These are phyloP conservation scores for Pleurotus platypus DNA, from an alignment of 768 basidiomycete species.

Conservation along the genomic window DNA sequence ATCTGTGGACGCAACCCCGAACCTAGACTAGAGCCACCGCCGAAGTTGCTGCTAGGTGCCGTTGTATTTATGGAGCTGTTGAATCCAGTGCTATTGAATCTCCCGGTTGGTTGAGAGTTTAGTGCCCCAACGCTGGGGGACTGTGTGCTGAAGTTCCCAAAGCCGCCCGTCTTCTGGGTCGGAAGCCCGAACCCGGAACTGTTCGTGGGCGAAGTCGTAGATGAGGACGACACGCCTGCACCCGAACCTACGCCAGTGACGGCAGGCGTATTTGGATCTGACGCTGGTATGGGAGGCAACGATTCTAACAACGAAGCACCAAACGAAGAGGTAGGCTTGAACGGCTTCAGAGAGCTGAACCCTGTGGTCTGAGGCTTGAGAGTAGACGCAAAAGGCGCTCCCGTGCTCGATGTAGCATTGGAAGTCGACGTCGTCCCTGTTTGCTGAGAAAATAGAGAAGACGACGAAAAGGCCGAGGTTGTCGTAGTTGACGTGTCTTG, in stretches of 20 bases:
- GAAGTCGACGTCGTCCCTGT: slow-evolving; percentile 37
- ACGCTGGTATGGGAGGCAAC: slow-evolving; percentile 70
- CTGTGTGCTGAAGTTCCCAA: slow-evolving; percentile 31
- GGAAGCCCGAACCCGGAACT: slow-evolving; percentile 14
- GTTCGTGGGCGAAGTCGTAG: slow-evolving; percentile 22
- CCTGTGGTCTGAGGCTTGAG: slow-evolving; percentile 48
- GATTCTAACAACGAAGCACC: slow-evolving; percentile 72
- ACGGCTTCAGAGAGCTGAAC: slow-evolving; percentile 66
- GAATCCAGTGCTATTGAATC: slow-evolving; percentile 29
- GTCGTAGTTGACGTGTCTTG: slow-evolving; percentile 34
- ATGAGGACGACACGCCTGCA: slow-evolving; percentile 6
- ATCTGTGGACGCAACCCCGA: slow-evolving; percentile 57
- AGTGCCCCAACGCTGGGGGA: slow-evolving; percentile 20
- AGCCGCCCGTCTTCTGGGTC: slow-evolving; percentile 9
- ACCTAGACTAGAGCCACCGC: slow-evolving; percentile 35
- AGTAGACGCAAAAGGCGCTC: slow-evolving; percentile 20
- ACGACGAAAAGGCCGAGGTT: slow-evolving; percentile 43
- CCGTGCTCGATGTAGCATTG: slow-evolving; percentile 23
- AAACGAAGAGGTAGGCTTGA: slow-evolving; percentile 81
- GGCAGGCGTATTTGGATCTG: slow-evolving; percentile 45
- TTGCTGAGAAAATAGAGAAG: slow-evolving; percentile 45
- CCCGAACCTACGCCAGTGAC: slow-evolving; percentile 23
- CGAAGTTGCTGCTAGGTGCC: background rate
- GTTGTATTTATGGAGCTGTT: too few species aligned
- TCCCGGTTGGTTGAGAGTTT: slow-evolving; percentile 35